Evolutionary conservation across 495 filamentous ascomycete species (phyloP), one percentile per base, ranked within the genome.

Genomic region (Talaromyces trachyspermus): DNA sequence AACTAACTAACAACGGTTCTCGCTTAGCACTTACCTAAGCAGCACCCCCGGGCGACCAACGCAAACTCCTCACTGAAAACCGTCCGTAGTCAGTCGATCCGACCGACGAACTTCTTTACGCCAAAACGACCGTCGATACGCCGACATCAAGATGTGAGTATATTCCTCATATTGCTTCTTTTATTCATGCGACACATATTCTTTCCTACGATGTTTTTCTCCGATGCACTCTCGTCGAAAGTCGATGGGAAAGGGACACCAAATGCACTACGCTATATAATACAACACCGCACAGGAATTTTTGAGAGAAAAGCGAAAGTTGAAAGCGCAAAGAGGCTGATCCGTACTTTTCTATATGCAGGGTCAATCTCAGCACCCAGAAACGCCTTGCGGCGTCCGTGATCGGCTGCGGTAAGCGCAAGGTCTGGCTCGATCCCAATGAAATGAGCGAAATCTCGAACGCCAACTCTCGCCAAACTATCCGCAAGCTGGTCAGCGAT

Each of bases 371-470:
- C 69, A 84, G 84, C 71, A 98, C 92, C 64, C 92, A 99, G 81
- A 99, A 99, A 84, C 91, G 94, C 75, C 91, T 98, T 63, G 94
- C 92, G 66, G 88, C 92, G 66, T 88, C 90, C 71, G 92, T 98
- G 65, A 84, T 91, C 69, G 89, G 89, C 78, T 92, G 88, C 80
- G 92, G 92, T 71, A 85, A 97, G 84, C 85, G 90, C 81, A 97
- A 97, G 85, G 92, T 99, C 78, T 99, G 92, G 92, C 89, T 99
- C 69, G 92, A 99, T 78, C 92, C 92, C 71, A 97, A 94, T 74
- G 92, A 99, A 80, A 83, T 91, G 72, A 91, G 75, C 81, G 92
- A 99, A 73, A 97, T 99, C 79, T 89, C 86, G 76, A 99, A 97
- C 78, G 92, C 92, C 85, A 97, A 97, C 86, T 96, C 90, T 61